Conservation (phyloP, 2,329 filamentous ascomycete species). For the Arthrobotrys musiformis region DNA sequence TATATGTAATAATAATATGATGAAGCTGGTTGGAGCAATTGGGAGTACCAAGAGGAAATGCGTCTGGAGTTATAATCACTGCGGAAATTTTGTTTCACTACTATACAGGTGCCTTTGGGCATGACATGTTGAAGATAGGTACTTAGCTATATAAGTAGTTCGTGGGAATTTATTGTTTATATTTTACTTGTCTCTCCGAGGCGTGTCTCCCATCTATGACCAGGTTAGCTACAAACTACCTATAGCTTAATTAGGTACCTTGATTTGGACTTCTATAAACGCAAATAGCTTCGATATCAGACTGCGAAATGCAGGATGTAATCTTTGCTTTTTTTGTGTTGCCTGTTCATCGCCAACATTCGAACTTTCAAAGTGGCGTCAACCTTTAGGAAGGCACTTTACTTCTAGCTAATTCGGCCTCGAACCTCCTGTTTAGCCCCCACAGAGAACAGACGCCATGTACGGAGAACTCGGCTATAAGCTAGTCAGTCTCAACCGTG, state of each 20-base stretch:
- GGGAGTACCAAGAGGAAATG: neutral
- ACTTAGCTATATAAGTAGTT: neutral
- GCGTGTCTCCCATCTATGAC: no score
- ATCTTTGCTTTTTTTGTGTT: neutral
- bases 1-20: slow-evolving; percentile 6
- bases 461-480: slow-evolving; percentile 90
- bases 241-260: no score
- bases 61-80: neutral
- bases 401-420: no score
- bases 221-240: no score
- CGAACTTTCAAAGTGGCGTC: no score
- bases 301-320: no score
- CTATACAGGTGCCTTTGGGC: neutral
- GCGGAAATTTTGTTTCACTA: neutral
- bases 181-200: neutral
- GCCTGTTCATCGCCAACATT: neutral
- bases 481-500: slow-evolving; percentile 68
- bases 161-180: neutral
- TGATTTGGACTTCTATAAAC: no score
- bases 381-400: no score
- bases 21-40: neutral
- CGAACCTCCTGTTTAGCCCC: no score
- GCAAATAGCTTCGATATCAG: no score
- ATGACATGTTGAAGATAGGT: no score
- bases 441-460: slow-evolving; percentile 67